Conservation (phyloP, 1,139 yeast genomes). For the Arxiozyma slooffiae region DNA sequence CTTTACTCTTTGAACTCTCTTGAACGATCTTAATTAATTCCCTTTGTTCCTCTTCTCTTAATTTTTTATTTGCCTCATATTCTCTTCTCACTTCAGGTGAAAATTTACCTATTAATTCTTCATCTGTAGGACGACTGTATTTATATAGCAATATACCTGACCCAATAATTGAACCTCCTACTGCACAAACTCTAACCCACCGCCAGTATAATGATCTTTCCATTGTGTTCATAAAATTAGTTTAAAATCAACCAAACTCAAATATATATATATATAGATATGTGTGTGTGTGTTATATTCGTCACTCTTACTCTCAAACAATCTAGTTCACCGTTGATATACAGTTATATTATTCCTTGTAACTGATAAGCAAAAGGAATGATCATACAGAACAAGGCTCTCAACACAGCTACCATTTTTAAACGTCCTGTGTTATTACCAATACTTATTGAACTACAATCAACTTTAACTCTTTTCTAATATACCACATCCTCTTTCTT, state of each 20-base stretch:
- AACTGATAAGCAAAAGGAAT: too few relatives aligned
- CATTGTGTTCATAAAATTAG: slow-evolving; percentile 17
- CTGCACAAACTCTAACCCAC: slow-evolving; percentile 54
- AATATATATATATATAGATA: too few relatives aligned
- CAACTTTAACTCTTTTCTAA: neutral
- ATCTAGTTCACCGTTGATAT: too few relatives aligned
- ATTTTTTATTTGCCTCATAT: slow-evolving; percentile 55
- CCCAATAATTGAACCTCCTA: slow-evolving; percentile 54
- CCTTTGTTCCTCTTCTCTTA: slow-evolving; percentile 57
- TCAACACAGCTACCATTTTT: too few relatives aligned
- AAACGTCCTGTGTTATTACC: too few relatives aligned
- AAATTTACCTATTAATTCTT: slow-evolving; percentile 57
- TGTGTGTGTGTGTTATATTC: neutral
- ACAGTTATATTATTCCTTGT: neutral
- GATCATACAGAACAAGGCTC: too few relatives aligned
- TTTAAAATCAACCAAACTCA: neutral
- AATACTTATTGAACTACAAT: neutral
- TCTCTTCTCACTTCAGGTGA: slow-evolving; percentile 78
- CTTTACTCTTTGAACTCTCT: slow-evolving; percentile 52
- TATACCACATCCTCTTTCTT: neutral
- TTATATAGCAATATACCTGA: slow-evolving; percentile 57
- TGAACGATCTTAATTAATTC: slow-evolving; percentile 57
- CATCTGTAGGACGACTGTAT: slow-evolving; percentile 76
- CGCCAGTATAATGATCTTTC: slow-evolving; percentile 43
- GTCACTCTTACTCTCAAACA: neutral